Evolutionary conservation across 2,329 filamentous ascomycete species (phyloP), one percentile per base, ranked within the genome.

Genomic region (Penicillium sp.): DNA sequence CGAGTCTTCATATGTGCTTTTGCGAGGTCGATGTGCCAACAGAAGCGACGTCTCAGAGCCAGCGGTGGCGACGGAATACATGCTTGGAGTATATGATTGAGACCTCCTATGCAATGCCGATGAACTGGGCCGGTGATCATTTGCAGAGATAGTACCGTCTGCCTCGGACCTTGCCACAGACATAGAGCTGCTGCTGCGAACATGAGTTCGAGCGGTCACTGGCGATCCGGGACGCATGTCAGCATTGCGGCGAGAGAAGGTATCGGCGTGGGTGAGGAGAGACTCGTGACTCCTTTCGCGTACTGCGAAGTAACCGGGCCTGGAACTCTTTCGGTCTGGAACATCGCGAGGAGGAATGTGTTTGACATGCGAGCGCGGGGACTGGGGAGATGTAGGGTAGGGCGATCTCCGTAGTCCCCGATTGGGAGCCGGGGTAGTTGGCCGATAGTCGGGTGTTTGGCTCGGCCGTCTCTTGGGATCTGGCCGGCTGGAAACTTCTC

Each of bases 21-120:
- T 75, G 22, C 68, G 63, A 28, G 71, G 64, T 41, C 74, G 63
- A 48, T 73, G 71, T 7, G 72, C 72, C 45, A 77, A 62, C 16
- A 77, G 60, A 13, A 76, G 65, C n/a, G 75, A 75, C 2, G 73
- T 74, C 48, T 74, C 71, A 0, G 74, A 77, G 18, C 72, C 70
- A 9, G 68, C 72, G 42, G 71, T 75, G 13, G 71, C 74, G 40
- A 78, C 56, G 0, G 75, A 77, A 51, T 77, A 78, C 48, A 78
- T 64, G 48, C 75, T 77, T 5, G 74, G 73, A 4, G 71, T 68
- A 44, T 70, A 72, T 25, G 74, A 75, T 44, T 68, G 68, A 5
- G 72, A 68, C 47, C 66, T 63, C 47, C 58, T 55, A 50, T 75
- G 70, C 14, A 62, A 46, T 25, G 57, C 44, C 5, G 68, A 62